These are phyloP conservation scores for Candida yuanshanica DNA, from an alignment of 805 yeast species.

Conservation along the genomic window DNA sequence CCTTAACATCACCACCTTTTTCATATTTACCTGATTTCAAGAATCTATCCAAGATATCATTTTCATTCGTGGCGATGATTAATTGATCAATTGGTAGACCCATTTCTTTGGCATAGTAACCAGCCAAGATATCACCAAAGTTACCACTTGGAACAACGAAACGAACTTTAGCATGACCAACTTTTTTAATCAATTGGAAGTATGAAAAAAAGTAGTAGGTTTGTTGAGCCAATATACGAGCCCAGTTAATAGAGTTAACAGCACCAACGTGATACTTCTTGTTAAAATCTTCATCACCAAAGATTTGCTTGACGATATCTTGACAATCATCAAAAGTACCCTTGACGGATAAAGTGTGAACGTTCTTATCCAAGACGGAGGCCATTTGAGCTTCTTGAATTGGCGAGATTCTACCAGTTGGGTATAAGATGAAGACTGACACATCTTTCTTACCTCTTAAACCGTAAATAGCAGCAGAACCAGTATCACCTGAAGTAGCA, in stretches of 20 bases:
- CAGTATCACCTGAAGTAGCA: slow-evolving; percentile 99
- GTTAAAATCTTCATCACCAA: slow-evolving; percentile 86
- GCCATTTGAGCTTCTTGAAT: slow-evolving; percentile 99
- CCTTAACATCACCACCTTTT: slow-evolving; percentile 69
- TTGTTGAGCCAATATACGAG: slow-evolving; percentile 95
- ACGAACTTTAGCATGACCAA: slow-evolving; percentile 46
- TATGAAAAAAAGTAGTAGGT: slow-evolving; percentile 93
- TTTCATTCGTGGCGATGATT: slow-evolving; percentile 92
- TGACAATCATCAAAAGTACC: slow-evolving; percentile 99
- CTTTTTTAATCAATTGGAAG: slow-evolving; percentile 55
- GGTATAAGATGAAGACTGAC: slow-evolving; percentile 93
- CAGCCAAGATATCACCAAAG: slow-evolving; percentile 97
- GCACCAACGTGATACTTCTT: slow-evolving; percentile 92
- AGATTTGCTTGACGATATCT: slow-evolving; percentile 88
- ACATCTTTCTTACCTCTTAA: slow-evolving; percentile 95
- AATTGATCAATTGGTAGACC: slow-evolving; percentile 86
- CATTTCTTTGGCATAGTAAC: slow-evolving; percentile 91
- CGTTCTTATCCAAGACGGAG: slow-evolving; percentile 86
- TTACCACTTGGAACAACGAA: slow-evolving; percentile 97
- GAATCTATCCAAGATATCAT: slow-evolving; percentile 92
- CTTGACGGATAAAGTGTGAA: slow-evolving; percentile 89
- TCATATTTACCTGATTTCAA: slow-evolving; percentile 81
- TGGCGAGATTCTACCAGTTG: slow-evolving; percentile 96
- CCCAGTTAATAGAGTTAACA: slow-evolving; percentile 98
- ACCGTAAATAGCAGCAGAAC: slow-evolving; percentile 98